Evolutionary conservation across 176 grass and related monocot genomes (phyloP), one percentile per base, ranked within the genome.

Genomic region (Thalia dealbata): DNA sequence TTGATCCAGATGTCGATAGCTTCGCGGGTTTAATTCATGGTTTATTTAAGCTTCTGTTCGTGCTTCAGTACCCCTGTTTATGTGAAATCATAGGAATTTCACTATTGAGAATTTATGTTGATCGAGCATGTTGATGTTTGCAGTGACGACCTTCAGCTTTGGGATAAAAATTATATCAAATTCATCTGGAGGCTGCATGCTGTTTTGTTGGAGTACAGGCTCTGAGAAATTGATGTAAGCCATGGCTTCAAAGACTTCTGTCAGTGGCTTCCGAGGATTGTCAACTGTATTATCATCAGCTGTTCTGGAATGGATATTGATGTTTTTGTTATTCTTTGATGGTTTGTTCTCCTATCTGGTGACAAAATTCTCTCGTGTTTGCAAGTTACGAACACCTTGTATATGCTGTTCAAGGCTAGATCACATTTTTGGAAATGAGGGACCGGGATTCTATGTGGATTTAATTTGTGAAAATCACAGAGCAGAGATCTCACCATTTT

Each of bases 291-390:
- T 96, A 19, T 92, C 92, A 10, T 81, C 72, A 0, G 89, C 82
- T 0, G 76, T 85, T 70, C 83, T 89, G 9, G 92, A 96, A 76
- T 89, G 89, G 92, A 83, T 89, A 45, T 82, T 96, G 84, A 92
- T 96, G 71, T 52, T 96, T 11, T 51, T 96, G 46, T 75, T 96
- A 45, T 92, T 92, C 79, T 64, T 90, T 43, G 85, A 83, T 52
- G 89, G 87, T 11, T 76, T 82, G 77, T 88, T 86, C 75, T 88
- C 79, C 67, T 83, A 86, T 75, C 61, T 91, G 2, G 74, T 88
- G 61, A 90, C 81, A 48, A 86, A 83, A 81, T 93, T 99, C 62
- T 90, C 95, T 44, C 82, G 81, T 7, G 50, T 82, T 61, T 99
- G 85, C 79, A 84, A 75, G 75, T 73, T 99, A 44, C 87, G 86